These are phyloP conservation scores for Ceratobasidium sp. DNA, from an alignment of 1,284 basidiomycete species.

Conservation along the genomic window DNA sequence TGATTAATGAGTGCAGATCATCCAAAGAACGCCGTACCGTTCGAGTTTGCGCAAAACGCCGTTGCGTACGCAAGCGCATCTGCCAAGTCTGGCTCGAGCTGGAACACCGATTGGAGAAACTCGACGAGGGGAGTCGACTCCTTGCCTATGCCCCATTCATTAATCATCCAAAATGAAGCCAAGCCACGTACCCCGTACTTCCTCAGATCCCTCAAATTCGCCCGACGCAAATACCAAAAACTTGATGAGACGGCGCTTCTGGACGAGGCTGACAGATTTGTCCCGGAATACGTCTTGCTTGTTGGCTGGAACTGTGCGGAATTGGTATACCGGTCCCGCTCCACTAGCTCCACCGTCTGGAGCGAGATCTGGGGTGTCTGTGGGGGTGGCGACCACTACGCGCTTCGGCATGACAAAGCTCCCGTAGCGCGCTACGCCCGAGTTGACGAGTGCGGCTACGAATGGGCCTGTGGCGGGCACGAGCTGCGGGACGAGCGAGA, in stretches of 20 bases:
- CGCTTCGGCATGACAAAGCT: conserved; percentile 87
- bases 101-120: conserved; percentile 69
- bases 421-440: conserved; percentile 89
- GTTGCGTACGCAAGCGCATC: conserved; percentile 73
- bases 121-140: conserved; percentile 61
- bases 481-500: conserved; percentile 83
- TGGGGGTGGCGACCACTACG: conserved; percentile 61
- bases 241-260: conserved; percentile 93
- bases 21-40: conserved; percentile 53
- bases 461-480: conserved; percentile 82
- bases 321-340: no score
- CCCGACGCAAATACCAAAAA: conserved; percentile 82
- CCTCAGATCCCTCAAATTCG: conserved; percentile 70
- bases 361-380: no score
- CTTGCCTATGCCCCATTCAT: conserved; percentile 51
- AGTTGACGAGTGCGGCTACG: conserved; percentile 80
- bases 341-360: conserved; percentile 50
- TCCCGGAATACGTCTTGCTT: conserved; percentile 96
- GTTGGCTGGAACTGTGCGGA: conserved; percentile 80
- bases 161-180: not conserved
- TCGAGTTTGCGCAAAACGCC: conserved; percentile 63
- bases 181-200: conserved; percentile 50
- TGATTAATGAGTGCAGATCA: conserved; percentile 27
- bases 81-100: conserved; percentile 63
- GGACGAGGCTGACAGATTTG: conserved; percentile 75